Conservation (phyloP, 768 basidiomycete species). For the Trametopsis cervina region DNA sequence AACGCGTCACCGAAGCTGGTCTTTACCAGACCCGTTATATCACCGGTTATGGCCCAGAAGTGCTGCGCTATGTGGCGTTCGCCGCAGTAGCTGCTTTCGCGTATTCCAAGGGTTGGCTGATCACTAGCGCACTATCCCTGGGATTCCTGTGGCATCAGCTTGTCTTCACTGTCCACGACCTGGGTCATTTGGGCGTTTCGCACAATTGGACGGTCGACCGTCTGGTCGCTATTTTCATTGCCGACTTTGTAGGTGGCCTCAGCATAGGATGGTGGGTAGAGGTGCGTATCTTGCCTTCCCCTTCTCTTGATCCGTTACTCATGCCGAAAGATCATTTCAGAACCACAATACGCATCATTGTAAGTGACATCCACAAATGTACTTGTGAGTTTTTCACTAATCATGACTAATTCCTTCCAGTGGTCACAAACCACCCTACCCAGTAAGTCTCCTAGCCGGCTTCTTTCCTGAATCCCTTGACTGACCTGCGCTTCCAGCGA, state of each 20-base stretch:
- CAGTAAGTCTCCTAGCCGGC: constrained; percentile 50
- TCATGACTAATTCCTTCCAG: constrained; percentile 40
- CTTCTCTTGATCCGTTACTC: constrained; percentile 1
- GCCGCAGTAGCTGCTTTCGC: constrained; percentile 50
- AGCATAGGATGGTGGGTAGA: constrained; percentile 98
- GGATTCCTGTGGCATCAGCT: constrained; percentile 95
- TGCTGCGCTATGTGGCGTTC: constrained; percentile 70
- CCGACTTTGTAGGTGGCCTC: constrained; percentile 86
- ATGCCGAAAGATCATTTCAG: constrained; percentile 28
- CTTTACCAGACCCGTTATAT: constrained; percentile 82
- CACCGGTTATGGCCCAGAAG: constrained; percentile 83
- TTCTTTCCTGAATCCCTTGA: not conserved
- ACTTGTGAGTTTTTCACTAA: not conserved
- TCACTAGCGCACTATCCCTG: constrained; percentile 71
- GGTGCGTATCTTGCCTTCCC: constrained; percentile 44
- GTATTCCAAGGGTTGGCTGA: constrained; percentile 59
- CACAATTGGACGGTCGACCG: constrained; percentile 82
- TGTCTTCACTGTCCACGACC: constrained; percentile 87
- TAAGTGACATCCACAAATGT: constrained; percentile 35
- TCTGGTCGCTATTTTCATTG: constrained; percentile 68
- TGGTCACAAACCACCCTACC: constrained; percentile 95
- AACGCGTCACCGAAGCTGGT: constrained; percentile 66
- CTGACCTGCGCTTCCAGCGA: constrained; percentile 41
- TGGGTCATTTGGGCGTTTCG: constrained; percentile 92
- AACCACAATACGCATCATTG: constrained; percentile 96